phyloP scores from a whole-genome alignment of 768 basidiomycete species.

The Exidia glandulosa region DNA sequence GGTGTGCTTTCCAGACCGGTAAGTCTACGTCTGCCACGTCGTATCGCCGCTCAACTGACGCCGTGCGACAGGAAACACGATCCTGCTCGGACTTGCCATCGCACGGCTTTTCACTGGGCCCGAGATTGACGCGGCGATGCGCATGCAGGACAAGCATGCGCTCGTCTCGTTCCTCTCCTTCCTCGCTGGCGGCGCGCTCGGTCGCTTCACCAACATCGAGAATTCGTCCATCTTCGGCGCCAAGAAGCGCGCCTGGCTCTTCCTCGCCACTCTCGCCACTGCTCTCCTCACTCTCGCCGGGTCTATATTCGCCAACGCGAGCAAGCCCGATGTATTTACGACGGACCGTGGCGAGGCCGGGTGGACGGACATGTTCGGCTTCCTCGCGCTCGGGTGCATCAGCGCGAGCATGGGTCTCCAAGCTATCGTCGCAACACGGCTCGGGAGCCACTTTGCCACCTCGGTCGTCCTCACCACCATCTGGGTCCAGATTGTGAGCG shows the following conservation, averaged over 20 bases:
- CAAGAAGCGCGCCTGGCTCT: conserved; percentile 65
- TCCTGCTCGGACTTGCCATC: conserved; percentile 65
- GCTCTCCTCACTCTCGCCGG: conserved; percentile 64
- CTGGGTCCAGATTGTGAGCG: conserved; percentile 82
- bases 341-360: conserved; percentile 46
- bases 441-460: conserved; percentile 71
- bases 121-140: conserved; percentile 44
- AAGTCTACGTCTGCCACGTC: conserved; percentile 34
- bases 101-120: conserved; percentile 55
- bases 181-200: conserved; percentile 63
- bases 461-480: conserved; percentile 75
- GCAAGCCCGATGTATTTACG: conserved; percentile 39
- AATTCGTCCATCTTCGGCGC: conserved; percentile 37
- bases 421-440: conserved; percentile 72
- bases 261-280: conserved; percentile 60
- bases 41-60: not conserved
- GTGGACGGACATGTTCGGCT: conserved; percentile 59
- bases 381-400: conserved; percentile 66
- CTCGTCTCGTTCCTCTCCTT: conserved; percentile 71
- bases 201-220: conserved; percentile 48
- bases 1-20: conserved; percentile 81
- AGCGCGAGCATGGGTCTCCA: conserved; percentile 75
- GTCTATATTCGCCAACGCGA: conserved; percentile 59
- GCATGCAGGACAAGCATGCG: conserved; percentile 74
- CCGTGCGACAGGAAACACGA: conserved; percentile 18